These are phyloP conservation scores for Lachnellula willkommii DNA, from an alignment of 2,329 filamentous ascomycete species.

Conservation along the genomic window DNA sequence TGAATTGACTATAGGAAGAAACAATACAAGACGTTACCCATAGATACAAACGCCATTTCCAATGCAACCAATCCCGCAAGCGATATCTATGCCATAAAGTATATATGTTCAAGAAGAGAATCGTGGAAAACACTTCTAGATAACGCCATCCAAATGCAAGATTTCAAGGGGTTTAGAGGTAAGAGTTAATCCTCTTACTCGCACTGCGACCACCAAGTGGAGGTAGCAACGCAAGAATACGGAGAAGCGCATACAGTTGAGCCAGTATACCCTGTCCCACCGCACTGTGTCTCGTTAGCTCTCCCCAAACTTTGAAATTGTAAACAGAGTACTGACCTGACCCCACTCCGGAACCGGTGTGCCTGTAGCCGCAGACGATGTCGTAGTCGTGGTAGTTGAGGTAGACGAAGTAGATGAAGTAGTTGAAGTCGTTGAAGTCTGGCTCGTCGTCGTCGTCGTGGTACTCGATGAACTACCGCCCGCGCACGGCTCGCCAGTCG, in stretches of 20 bases:
- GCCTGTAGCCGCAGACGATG: slow-evolving; percentile 1
- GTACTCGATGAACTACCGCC: neutral
- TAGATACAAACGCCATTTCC: no score
- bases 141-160: no score
- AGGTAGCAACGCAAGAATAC: slow-evolving; percentile 6
- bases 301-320: neutral
- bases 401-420: neutral
- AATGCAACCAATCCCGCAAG: no score
- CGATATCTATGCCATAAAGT: no score
- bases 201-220: slow-evolving; percentile 8
- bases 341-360: slow-evolving; percentile 4
- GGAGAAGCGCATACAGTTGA: slow-evolving; percentile 3
- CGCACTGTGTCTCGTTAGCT: slow-evolving; percentile 1
- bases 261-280: slow-evolving; percentile 3
- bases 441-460: neutral
- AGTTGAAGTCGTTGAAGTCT: no score
- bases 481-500: slow-evolving; percentile 28
- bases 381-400: neutral
- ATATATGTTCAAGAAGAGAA: no score
- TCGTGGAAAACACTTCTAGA: no score
- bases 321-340: slow-evolving; percentile 3
- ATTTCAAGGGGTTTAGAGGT: no score
- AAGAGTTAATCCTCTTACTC: neutral
- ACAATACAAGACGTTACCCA: no score
- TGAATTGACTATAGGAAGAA: no score